phyloP scores from a whole-genome alignment of 305 asterid species.

The Plantago rigida region DNA sequence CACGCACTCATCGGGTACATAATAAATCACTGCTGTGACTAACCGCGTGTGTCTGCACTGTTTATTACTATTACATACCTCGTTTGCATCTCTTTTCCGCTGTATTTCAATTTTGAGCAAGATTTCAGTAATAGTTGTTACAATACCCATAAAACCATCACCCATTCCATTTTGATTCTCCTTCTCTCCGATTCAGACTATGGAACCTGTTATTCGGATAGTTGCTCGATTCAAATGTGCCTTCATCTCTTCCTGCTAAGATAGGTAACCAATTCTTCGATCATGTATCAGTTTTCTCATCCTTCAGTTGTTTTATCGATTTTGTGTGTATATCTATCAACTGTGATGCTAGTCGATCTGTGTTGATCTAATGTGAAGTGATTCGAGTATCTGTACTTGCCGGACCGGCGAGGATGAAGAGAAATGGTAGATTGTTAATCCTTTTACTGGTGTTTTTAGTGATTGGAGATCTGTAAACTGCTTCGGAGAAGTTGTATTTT shows the following conservation, averaged over 20 bases:
- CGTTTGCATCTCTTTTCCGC: background rate
- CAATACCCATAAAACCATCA: background rate
- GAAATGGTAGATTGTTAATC: background rate
- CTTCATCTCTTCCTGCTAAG: background rate
- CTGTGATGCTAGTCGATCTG: background rate
- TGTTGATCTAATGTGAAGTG: background rate
- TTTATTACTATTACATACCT: background rate
- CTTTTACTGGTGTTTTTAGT: conserved; percentile 2
- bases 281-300: background rate
- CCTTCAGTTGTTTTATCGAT: background rate
- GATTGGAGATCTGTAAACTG: conserved; percentile 18
- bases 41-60: background rate
- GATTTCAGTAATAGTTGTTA: background rate
- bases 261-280: background rate
- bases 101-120: background rate
- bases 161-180: conserved; percentile 4
- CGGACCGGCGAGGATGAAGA: background rate
- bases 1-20: background rate
- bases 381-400: background rate
- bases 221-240: background rate
- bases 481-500: background rate
- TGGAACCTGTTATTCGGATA: background rate
- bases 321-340: background rate
- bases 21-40: background rate
- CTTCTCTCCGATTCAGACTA: background rate